phyloP scores from a whole-genome alignment of 2,329 filamentous ascomycete genomes.

The Gaeumannomyces sp. region DNA sequence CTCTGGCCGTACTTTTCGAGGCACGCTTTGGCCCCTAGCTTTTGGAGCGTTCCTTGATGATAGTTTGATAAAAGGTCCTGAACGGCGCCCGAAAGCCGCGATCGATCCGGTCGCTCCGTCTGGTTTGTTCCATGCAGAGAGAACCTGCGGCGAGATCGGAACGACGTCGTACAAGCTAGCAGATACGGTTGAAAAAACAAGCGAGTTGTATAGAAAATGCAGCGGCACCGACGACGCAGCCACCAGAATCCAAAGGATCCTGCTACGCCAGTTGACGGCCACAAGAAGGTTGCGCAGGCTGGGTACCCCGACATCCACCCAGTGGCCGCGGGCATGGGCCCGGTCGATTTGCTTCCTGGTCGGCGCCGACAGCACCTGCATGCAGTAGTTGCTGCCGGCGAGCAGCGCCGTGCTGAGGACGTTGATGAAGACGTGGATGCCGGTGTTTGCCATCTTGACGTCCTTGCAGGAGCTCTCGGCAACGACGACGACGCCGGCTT shows the following conservation, averaged over 20 bases:
- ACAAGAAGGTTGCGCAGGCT: conserved; percentile 13
- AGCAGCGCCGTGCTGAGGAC: conserved; percentile 24
- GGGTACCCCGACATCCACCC: conserved; percentile 15
- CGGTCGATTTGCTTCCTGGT: conserved; percentile 25
- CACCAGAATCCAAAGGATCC: conserved; percentile 11
- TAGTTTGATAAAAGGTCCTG: background rate
- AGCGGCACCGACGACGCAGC: conserved; percentile 15
- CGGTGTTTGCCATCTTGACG: conserved; percentile 12
- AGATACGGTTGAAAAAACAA: conserved; percentile 14
- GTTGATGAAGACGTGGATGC: conserved; percentile 27
- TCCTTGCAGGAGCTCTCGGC: conserved; percentile 4
- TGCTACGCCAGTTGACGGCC: conserved; percentile 10
- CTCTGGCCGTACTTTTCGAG: background rate
- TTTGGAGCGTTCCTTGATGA: background rate
- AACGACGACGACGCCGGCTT: conserved; percentile 3
- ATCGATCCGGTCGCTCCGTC: too few species aligned
- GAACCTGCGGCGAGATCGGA: background rate
- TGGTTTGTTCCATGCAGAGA: too few species aligned
- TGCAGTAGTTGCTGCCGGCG: conserved; percentile 30
- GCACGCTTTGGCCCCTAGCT: background rate
- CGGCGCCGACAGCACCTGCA: conserved; percentile 29
- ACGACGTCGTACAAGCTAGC: conserved; percentile 13
- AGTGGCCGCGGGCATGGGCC: conserved; percentile 11
- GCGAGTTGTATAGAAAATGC: conserved; percentile 16
- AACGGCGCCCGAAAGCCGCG: background rate